A percentile compares a stretch with the other conserved stretches of the same genome.
These are phyloP conservation scores for Cladosporium colombiae DNA, from an alignment of 2,329 filamentous ascomycete species.

Conservation along the genomic window DNA sequence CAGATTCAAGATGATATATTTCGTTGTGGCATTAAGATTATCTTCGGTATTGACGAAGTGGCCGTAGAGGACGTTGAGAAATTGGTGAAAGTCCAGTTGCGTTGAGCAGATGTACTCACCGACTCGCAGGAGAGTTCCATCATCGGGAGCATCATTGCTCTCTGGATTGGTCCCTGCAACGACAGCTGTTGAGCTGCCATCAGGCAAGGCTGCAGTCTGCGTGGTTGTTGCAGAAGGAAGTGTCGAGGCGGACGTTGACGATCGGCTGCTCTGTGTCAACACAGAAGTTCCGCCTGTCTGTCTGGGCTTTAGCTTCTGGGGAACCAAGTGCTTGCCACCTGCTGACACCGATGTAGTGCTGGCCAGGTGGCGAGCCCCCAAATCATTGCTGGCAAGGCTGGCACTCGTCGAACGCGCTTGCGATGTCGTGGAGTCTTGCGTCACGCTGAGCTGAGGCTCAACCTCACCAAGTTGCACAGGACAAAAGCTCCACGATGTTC, in stretches of 20 bases:
- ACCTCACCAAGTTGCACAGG: constrained; percentile 52
- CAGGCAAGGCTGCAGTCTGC: background rate
- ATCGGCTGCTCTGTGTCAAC: constrained; percentile 3
- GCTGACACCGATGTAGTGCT: background rate
- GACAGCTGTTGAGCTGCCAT: constrained; percentile 15
- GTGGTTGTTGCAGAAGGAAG: constrained; percentile 9
- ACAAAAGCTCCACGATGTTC: constrained; percentile 60
- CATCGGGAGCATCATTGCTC: constrained; percentile 17
- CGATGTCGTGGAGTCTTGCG: constrained; percentile 11
- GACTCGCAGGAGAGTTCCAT: constrained; percentile 39
- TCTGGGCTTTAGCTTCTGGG: background rate
- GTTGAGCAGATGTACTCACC: constrained; percentile 58
- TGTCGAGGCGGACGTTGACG: background rate
- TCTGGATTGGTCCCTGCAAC: constrained; percentile 16
- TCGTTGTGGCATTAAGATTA: constrained; percentile 56
- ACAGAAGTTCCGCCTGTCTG: background rate
- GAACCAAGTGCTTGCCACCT: too few relatives aligned
- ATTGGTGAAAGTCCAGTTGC: constrained; percentile 51
- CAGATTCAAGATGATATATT: constrained; percentile 59
- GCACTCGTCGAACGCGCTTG: constrained; percentile 17
- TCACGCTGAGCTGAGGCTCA: background rate
- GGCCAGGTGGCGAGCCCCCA: background rate
- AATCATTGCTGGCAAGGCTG: constrained; percentile 20
- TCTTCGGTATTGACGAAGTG: constrained; percentile 57
- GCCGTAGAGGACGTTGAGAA: constrained; percentile 53